These are phyloP conservation scores for Beauveria sp. DNA, from an alignment of 2,329 filamentous ascomycete species.

Conservation along the genomic window DNA sequence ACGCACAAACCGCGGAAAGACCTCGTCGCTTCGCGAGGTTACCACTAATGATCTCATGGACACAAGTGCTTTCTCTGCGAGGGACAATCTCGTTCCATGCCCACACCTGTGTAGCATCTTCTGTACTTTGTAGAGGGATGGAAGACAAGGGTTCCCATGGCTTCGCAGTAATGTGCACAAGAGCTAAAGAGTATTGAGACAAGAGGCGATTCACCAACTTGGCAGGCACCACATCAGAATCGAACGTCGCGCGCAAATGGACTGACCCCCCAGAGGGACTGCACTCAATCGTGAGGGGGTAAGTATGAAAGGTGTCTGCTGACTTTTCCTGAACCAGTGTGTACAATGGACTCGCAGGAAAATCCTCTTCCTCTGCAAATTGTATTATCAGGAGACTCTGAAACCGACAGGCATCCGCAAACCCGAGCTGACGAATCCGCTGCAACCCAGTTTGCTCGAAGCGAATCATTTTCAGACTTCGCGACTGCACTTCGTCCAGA, in stretches of 20 bases:
- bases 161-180: neutral
- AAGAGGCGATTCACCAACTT: neutral
- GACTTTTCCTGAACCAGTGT: neutral
- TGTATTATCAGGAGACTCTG: constrained; percentile 23
- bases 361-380: neutral
- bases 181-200: neutral
- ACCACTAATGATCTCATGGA: neutral
- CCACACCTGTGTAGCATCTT: neutral
- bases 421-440: constrained; percentile 45
- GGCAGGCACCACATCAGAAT: neutral
- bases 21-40: neutral
- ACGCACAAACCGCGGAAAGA: constrained; percentile 33
- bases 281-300: neutral
- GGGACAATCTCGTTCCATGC: neutral
- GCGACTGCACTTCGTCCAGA: constrained; percentile 4
- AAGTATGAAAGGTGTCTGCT: neutral
- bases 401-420: constrained; percentile 44
- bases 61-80: neutral
- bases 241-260: neutral
- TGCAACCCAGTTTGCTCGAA: constrained; percentile 51
- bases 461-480: neutral
- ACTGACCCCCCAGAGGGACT: neutral
- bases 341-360: neutral
- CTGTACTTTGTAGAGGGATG: neutral
- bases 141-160: neutral